Base-by-base conservation (phyloP, 169 alveolate species). In the Theileria luwenshuni region DNA sequence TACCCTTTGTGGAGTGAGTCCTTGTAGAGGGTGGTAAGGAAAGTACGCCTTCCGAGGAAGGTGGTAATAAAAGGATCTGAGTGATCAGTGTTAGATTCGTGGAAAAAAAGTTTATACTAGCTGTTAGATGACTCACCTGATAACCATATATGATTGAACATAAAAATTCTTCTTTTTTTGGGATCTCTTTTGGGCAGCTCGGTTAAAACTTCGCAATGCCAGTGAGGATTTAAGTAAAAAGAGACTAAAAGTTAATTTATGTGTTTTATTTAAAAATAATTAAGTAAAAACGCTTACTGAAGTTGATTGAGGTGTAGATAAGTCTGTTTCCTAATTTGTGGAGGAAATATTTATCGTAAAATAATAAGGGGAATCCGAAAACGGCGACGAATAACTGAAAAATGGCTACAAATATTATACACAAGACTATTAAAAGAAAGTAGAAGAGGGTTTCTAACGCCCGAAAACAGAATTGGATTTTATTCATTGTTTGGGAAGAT, bases 1-100 rank as follows among this genome's bases (percentile, higher is more conserved):
- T 76, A 76, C 1, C 65, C 10, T 30, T 62, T 69, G 76, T 79
- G 83, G 0, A 79, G 30, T 8, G 86, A 38, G 51, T 79, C 86
- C 76, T 79, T 79, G 76, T 79, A 79, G n/a, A 72, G 54, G 38
- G 47, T 61, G 5, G 49, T 19, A 19, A 59, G 1, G 38, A 63
- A 76, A 19, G 25, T 13, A 60, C 45, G 6, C 72, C 15, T 33
- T 12, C 79, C 79, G 33, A 79, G 30, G 3, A 0, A 2, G 49
- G 80, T 52, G 7, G 73, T 59, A 5, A 79, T 28, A 21, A 79
- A 3, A 8, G 86, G 83, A 52, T 79, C 86, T 6, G 83, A 25
- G 5, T 27, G 30, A 23, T 13, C 2, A 6, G 33, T 56, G 45
- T 56, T 10, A 56, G 23, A 2, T 56, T 23, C 6, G 0, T 23